Percentiles rank a stretch among this genome's conserved stretches.
Conservation (phyloP, 2,329 filamentous ascomycete genomes). For the Trematosphaeria pertusa region DNA sequence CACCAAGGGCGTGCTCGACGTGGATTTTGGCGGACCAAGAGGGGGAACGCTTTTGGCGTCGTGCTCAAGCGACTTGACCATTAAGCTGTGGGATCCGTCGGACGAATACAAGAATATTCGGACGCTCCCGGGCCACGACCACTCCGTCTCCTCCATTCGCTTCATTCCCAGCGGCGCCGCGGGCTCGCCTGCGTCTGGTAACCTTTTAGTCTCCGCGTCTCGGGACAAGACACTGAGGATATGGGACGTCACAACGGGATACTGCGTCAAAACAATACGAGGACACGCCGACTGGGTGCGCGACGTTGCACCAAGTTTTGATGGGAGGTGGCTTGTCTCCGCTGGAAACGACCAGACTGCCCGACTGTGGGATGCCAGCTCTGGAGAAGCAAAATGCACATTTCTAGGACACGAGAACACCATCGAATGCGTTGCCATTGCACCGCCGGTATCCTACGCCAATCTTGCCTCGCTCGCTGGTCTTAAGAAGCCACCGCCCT, state of each 20-base stretch:
- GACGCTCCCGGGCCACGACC: conserved; percentile 88
- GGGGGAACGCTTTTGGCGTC: conserved; percentile 81
- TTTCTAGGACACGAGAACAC: conserved; percentile 87
- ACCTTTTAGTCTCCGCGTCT: conserved; percentile 84
- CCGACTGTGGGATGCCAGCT: conserved; percentile 83
- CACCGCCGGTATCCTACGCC: conserved; percentile 79
- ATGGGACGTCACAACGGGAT: conserved; percentile 93
- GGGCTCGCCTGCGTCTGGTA: conserved; percentile 78
- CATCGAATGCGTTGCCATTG: conserved; percentile 85
- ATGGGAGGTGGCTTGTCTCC: conserved; percentile 83
- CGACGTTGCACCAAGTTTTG: conserved; percentile 80
- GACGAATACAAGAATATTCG: conserved; percentile 96
- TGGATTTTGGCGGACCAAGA: conserved; percentile 87
- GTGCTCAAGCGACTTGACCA: conserved; percentile 87
- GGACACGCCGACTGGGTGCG: conserved; percentile 93
- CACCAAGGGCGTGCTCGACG: conserved; percentile 84
- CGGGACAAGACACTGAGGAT: conserved; percentile 84
- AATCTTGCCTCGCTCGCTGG: conserved; percentile 80
- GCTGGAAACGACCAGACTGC: conserved; percentile 83
- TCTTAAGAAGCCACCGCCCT: conserved; percentile 79
- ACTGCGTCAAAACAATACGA: conserved; percentile 86
- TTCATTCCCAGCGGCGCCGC: conserved; percentile 86
- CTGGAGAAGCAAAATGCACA: conserved; percentile 77
- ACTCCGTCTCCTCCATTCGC: conserved; percentile 85
- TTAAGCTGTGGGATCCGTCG: conserved; percentile 92